Percentiles rank a stretch among this genome's conserved stretches.
These are phyloP conservation scores for Tricholoma bakamatsutake DNA, from an alignment of 768 basidiomycete genomes.

Conservation along the genomic window DNA sequence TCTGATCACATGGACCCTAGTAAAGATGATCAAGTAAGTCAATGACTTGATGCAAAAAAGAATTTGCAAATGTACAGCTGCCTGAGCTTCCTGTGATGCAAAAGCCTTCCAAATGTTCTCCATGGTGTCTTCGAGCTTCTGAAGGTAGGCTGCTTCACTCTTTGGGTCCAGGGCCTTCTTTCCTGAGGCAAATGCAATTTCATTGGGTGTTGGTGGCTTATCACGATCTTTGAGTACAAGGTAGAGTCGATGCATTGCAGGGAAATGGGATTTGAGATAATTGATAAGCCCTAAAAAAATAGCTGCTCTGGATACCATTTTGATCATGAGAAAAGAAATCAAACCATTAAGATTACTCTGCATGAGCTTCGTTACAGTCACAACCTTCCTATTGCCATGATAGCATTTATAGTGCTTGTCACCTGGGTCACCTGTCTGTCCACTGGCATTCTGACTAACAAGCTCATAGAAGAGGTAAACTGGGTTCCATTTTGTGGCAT, in stretches of 20 bases:
- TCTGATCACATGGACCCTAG: neutral
- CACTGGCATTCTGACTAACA: constrained; percentile 5
- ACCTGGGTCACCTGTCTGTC: constrained; percentile 9
- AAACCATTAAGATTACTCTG: constrained; percentile 9
- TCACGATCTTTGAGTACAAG: neutral
- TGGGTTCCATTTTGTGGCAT: constrained; percentile 3
- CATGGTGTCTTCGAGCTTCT: neutral
- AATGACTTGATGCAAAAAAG: too few species aligned
- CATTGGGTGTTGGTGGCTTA: neutral
- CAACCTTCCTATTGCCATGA: constrained; percentile 11
- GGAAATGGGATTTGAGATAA: neutral
- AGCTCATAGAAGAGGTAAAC: constrained; percentile 17
- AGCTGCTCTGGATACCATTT: neutral
- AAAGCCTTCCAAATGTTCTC: neutral
- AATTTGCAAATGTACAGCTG: too few species aligned
- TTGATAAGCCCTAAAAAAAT: neutral
- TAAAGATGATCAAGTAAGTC: neutral
- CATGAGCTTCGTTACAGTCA: constrained; percentile 11
- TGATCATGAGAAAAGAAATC: too few species aligned
- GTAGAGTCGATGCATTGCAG: neutral
- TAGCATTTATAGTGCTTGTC: constrained; percentile 19
- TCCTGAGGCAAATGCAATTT: neutral
- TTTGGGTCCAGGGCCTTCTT: neutral
- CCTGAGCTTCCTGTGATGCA: neutral
- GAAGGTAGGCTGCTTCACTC: neutral